These are phyloP conservation scores for Auriscalpium microsporum DNA, from an alignment of 768 basidiomycete genomes.

Conservation along the genomic window DNA sequence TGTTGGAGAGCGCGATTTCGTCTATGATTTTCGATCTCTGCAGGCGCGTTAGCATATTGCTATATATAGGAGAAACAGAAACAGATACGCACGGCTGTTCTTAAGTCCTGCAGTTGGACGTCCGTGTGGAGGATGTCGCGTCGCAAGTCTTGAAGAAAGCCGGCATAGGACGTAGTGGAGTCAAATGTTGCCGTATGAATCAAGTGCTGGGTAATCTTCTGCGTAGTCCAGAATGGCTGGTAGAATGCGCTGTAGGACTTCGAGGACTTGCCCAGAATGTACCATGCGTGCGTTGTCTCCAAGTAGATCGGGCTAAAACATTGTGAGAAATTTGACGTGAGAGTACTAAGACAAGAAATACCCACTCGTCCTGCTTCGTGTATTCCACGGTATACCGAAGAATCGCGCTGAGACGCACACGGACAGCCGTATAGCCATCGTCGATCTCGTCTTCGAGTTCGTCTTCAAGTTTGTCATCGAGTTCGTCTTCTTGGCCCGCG, in stretches of 20 bases:
- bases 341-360: conserved; percentile 3
- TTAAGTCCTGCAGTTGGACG: no score
- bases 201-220: not conserved
- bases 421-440: conserved; percentile 25
- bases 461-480: conserved; percentile 3
- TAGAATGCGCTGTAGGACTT: not conserved
- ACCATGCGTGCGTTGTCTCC: conserved; percentile 29
- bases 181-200: not conserved
- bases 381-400: conserved; percentile 33
- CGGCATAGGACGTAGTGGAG: not conserved
- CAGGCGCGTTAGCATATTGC: no score
- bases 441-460: conserved; percentile 2
- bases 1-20: no score
- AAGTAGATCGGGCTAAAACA: conserved; percentile 50
- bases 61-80: no score
- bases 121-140: no score
- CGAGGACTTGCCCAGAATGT: not conserved
- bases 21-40: no score
- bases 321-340: not conserved
- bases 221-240: not conserved
- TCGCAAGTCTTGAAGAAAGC: not conserved
- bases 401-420: conserved; percentile 28
- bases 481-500: conserved; percentile 17
- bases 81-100: no score
- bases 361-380: conserved; percentile 42